Base-by-base conservation (phyloP, 2,329 filamentous ascomycete genomes). In the Aspergillus ibericus region DNA sequence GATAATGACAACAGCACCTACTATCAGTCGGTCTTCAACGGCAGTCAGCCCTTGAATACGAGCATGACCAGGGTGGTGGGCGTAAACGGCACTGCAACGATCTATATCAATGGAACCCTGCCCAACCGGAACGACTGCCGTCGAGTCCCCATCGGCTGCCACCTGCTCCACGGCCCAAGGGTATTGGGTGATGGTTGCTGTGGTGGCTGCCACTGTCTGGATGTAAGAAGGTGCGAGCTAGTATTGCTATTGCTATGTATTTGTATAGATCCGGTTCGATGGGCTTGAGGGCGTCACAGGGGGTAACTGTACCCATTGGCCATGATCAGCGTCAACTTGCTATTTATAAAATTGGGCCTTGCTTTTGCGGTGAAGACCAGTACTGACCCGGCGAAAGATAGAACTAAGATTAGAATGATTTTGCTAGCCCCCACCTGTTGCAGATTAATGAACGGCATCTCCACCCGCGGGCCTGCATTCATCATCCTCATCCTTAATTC, bases 81-180 rank as follows among this genome's bases (percentile, higher is more conserved):
- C 32, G 77, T 75, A 18, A 81, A 81, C 54, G 78, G 73, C 46
- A 80, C 76, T 7, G 69, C 71, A 55, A 76, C 66, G 27, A 76
- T 80, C n/a, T 78, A 77, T 56, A 75, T 82, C 63, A 81, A 82
- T 55, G 80, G 80, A 2, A 80, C 78, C 1, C 63, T 81, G 55
- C 73, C 75, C 2, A 81, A 77, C 56, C 56, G 77, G 77, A 12
- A 80, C 78, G 4, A 78, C 77, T 6, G 68, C 70, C n/a, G 63
- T 72, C 1, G 72, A 77, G 56, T 63, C 70, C 8, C 56, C 61
- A 48, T 63, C 64, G 6, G 68, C 61, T 16, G 59, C 64, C 34
- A 55, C 66, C 5, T 46, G 20, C 38, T 13, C 5, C 20, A 51
- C 16, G 56, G 66, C 70, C 38, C 74, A 72, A 35, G 78, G 77